phyloP scores from a whole-genome alignment of 208 protist genomes.

The Entamoeba histolytica region DNA sequence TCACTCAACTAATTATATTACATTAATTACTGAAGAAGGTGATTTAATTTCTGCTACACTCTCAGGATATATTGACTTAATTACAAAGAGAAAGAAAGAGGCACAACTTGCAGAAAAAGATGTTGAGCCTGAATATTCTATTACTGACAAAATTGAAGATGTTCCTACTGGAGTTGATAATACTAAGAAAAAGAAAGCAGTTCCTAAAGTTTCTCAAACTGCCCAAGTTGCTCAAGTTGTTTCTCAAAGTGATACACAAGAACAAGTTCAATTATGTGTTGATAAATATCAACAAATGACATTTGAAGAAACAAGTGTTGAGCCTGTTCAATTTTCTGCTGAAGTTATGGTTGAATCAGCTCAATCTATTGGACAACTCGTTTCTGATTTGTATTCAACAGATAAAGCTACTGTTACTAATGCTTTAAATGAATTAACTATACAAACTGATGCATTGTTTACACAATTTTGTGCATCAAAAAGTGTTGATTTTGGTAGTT shows the following conservation, averaged over 20 bases:
- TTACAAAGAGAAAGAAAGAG: not conserved
- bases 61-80: not conserved
- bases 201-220: not conserved
- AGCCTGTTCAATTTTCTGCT: not conserved
- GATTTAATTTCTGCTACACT: not conserved
- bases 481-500: not conserved
- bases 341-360: not conserved
- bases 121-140: not conserved
- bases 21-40: not conserved
- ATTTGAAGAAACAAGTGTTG: not conserved
- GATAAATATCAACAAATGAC: not conserved
- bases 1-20: not conserved
- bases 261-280: not conserved
- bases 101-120: not conserved
- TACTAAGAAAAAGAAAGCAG: not conserved
- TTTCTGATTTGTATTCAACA: not conserved
- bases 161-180: not conserved
- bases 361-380: not conserved
- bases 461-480: not conserved
- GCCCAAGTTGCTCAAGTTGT: not conserved
- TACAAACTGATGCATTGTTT: not conserved
- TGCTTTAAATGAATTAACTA: not conserved
- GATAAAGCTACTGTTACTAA: not conserved
- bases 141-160: not conserved
- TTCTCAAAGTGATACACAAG: not conserved